Conservation (phyloP, 2,329 filamentous ascomycete genomes). For the Scedosporium dehoogii region DNA sequence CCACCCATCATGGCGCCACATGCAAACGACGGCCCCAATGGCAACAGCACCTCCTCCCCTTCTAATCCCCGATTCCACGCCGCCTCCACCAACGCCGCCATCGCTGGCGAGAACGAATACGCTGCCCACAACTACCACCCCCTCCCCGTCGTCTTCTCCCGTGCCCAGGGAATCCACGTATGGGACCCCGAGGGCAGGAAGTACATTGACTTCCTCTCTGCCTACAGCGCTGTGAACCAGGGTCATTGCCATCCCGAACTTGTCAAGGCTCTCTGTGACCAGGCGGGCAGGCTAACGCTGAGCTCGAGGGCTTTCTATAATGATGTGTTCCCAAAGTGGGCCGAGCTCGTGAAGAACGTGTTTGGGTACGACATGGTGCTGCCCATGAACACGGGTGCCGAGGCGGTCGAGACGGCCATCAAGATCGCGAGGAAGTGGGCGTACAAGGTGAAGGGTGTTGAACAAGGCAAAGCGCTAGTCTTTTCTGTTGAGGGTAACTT, state of each 20-base stretch:
- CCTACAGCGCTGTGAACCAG: conserved; percentile 96
- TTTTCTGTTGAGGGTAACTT: conserved; percentile 88
- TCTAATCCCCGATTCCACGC: conserved; percentile 53
- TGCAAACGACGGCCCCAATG: conserved; percentile 33
- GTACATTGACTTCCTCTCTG: conserved; percentile 96
- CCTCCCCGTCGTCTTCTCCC: conserved; percentile 84
- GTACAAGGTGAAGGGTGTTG: conserved; percentile 90
- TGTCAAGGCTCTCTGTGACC: conserved; percentile 79
- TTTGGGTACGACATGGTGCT: conserved; percentile 97
- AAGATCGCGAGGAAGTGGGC: conserved; percentile 98
- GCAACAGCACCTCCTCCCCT: conserved; percentile 15
- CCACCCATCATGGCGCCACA: conserved; percentile 45
- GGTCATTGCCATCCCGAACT: conserved; percentile 96
- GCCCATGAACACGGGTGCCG: conserved; percentile 96
- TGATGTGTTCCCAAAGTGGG: conserved; percentile 94
- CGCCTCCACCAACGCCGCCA: conserved; percentile 67
- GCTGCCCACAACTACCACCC: conserved; percentile 99
- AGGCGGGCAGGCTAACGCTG: conserved; percentile 80
- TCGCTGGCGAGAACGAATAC: conserved; percentile 69
- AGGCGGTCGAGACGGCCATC: conserved; percentile 91
- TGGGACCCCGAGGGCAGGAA: conserved; percentile 96
- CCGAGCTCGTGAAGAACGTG: conserved; percentile 77
- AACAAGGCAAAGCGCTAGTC: conserved; percentile 71
- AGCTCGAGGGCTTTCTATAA: conserved; percentile 96
- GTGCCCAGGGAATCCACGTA: conserved; percentile 74